Evolutionary conservation across 345 rosid genomes (phyloP).

Genomic region (Arabis hirsuta): DNA sequence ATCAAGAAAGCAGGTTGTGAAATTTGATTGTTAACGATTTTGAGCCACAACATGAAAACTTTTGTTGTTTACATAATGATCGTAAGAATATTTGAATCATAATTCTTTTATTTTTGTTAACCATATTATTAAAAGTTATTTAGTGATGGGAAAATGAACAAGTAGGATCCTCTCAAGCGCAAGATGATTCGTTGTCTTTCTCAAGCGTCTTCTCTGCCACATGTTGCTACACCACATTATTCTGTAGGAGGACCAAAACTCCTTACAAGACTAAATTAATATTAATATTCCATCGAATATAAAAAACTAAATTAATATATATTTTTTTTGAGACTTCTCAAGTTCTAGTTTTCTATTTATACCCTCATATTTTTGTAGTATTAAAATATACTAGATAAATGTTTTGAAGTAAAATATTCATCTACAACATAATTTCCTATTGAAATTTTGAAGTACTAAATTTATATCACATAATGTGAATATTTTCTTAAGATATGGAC

Average conservation of each 20-base stretch:
- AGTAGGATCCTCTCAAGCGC: slow-evolving; percentile 9
- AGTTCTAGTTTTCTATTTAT: neutral
- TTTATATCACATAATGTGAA: no score
- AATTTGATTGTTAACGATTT: neutral
- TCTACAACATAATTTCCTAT: neutral
- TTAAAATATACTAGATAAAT: no score
- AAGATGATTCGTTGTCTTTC: slow-evolving; percentile 8
- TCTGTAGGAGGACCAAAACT: neutral
- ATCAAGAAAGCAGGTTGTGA: no score
- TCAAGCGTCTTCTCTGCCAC: slow-evolving; percentile 16
- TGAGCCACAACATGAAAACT: neutral
- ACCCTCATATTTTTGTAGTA: neutral
- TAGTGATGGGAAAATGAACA: slow-evolving; percentile 20
- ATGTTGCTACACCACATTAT: slow-evolving; percentile 7
- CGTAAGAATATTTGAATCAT: no score
- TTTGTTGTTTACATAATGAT: no score
- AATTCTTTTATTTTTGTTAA: neutral
- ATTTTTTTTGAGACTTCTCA: slow-evolving; percentile 6
- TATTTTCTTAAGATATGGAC: neutral
- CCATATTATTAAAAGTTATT: neutral
- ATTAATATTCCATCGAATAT: neutral
- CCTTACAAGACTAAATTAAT: neutral
- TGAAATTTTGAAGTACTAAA: neutral
- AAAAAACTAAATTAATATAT: neutral
- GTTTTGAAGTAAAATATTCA: neutral